These are phyloP conservation scores for Cavenderia fasciculata DNA, from an alignment of 78 protist species.

Conservation along the genomic window DNA sequence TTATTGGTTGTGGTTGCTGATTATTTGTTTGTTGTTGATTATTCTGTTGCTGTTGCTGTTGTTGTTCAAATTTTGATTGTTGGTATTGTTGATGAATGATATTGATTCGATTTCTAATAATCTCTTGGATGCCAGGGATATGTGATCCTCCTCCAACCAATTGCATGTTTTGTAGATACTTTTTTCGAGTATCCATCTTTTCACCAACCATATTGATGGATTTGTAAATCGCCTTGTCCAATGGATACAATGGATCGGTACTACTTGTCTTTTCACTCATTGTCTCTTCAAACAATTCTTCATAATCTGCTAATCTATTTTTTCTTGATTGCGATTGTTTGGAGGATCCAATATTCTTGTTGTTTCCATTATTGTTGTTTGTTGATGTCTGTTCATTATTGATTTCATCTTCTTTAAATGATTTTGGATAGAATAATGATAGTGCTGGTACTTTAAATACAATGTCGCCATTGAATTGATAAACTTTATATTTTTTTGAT, in stretches of 20 bases:
- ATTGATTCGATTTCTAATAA: background rate
- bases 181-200: constrained; percentile 9
- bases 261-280: background rate
- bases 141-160: constrained; percentile 56
- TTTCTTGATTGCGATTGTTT: too few relatives aligned
- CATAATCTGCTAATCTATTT: too few relatives aligned
- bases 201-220: constrained; percentile 7
- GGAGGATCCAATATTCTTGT: background rate
- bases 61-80: background rate
- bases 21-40: background rate
- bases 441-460: constrained; percentile 25
- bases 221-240: constrained; percentile 29
- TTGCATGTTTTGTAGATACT: constrained; percentile 1
- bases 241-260: constrained; percentile 2
- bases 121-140: constrained; percentile 7
- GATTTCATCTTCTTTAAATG: background rate
- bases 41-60: background rate
- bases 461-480: constrained; percentile 50
- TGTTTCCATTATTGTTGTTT: background rate
- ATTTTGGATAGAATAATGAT: constrained; percentile 41
- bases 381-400: background rate
- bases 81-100: background rate
- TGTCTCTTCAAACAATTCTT: constrained; percentile 4
- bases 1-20: too few relatives aligned
- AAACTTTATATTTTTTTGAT: background rate